A percentile compares a stretch with the other conserved stretches of the same genome.
These are phyloP conservation scores for Hibiscus tridactylites DNA, from an alignment of 345 rosid species.

Conservation along the genomic window DNA sequence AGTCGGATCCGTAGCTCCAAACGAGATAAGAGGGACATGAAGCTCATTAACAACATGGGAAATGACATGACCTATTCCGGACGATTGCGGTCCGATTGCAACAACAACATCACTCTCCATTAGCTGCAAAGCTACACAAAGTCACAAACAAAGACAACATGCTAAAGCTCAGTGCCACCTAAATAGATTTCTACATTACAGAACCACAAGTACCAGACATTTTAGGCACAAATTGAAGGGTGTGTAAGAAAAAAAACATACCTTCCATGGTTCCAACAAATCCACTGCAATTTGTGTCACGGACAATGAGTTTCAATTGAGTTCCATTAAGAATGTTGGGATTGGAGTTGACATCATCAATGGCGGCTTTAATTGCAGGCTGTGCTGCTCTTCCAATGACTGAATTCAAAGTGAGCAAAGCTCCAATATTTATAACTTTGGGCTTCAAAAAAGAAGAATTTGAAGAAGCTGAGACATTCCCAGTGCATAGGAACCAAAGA, in stretches of 20 bases:
- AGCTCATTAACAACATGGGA: slow-evolving; percentile 67
- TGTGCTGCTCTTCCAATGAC: slow-evolving; percentile 65
- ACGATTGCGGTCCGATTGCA: slow-evolving; percentile 90
- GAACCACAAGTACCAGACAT: background rate
- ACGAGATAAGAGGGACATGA: slow-evolving; percentile 60
- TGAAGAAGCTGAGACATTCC: slow-evolving; percentile 24
- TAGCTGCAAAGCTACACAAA: slow-evolving; percentile 65
- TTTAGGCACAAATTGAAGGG: background rate
- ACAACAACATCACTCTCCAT: slow-evolving; percentile 60
- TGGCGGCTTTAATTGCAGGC: slow-evolving; percentile 54
- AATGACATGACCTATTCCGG: slow-evolving; percentile 78
- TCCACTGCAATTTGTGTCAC: slow-evolving; percentile 77
- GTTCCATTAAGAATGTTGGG: slow-evolving; percentile 44
- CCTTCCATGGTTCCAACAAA: slow-evolving; percentile 80
- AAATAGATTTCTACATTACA: background rate
- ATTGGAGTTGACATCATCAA: slow-evolving; percentile 63
- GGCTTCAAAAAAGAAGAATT: slow-evolving; percentile 34
- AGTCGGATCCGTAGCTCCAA: slow-evolving; percentile 67
- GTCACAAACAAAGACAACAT: slow-evolving; percentile 16
- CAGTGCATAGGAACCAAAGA: slow-evolving; percentile 30
- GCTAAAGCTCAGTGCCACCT: background rate
- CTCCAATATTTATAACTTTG: slow-evolving; percentile 49
- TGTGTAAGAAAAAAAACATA: slow-evolving; percentile 30
- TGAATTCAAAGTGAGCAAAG: slow-evolving; percentile 61
- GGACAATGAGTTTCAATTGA: slow-evolving; percentile 34